Evolutionary conservation across 2,329 filamentous ascomycete genomes (phyloP), one percentile per base, ranked within the genome.

Genomic region (Scytalidium sp.): DNA sequence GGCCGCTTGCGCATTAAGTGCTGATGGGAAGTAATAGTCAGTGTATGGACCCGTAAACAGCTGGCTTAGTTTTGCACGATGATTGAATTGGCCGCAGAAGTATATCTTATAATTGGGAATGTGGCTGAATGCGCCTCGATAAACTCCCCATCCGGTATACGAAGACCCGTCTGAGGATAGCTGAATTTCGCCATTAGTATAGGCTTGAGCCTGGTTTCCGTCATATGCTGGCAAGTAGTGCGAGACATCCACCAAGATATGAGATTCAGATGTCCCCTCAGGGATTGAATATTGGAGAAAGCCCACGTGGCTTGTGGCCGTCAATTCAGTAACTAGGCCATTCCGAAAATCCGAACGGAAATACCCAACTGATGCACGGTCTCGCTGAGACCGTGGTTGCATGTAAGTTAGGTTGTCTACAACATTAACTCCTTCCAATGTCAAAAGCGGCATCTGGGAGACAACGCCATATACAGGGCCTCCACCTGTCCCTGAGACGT

Each of bases 401-500:
- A 73, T 74, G 20, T 83, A 72, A n/a, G 76, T 79, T 27, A 80
- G 70, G 53, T 80, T 75, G 3, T 67, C 71, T 20, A 87, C 66
- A 2, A 83, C 82, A 50, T 86, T 76, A 7, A 56, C 58, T 40
- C 83, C 64, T 15, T 61, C 61, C 0, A 79, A 79, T 0, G 76
- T 58, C n/a, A n/a, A n/a, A 1, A 80, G 64, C 0, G 80, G 82
- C 64, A 84, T 72, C 64, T 84, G 81, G 1, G 79, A 71, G 25
- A 84, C 78, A 2, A 85, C 81, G 3, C 85, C 85, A 52, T 88
- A 88, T 63, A 87, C 88, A 1, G 85, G 83, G 1, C 81, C 82
- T 1, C 85, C 85, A 7, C 85, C 85, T 0, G 84, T 88, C 3
- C 84, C 83, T 52, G 78, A 80, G 60, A 85, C 82, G 56, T 86